These are phyloP conservation scores for Spatholobus suberectus DNA, from an alignment of 306 rosid genomes.

Conservation along the genomic window DNA sequence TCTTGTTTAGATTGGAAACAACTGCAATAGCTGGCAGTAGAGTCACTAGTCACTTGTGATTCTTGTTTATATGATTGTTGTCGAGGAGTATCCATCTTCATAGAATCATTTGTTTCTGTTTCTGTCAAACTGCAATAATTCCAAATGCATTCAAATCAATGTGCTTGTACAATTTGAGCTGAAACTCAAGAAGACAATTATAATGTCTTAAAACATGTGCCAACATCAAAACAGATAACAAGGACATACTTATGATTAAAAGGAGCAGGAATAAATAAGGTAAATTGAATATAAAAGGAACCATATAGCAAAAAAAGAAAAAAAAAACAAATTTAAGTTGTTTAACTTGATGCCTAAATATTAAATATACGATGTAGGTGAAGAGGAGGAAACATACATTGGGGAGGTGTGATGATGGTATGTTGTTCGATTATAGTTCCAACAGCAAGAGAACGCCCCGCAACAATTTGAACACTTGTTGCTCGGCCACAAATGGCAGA, in stretches of 20 bases:
- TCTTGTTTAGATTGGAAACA: constrained; percentile 41
- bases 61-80: constrained; percentile 21
- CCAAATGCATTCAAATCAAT: constrained; percentile 36
- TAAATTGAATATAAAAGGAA: constrained; percentile 4
- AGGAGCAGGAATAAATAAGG: constrained; percentile 12
- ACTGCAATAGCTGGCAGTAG: constrained; percentile 20
- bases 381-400: constrained; percentile 54
- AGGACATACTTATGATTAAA: constrained; percentile 6
- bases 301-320: constrained; percentile 20
- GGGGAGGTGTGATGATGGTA: constrained; percentile 33
- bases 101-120: constrained; percentile 22
- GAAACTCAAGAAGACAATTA: not conserved
- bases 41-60: constrained; percentile 16
- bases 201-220: not conserved
- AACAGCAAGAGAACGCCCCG: constrained; percentile 50
- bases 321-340: constrained; percentile 15
- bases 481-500: constrained; percentile 43
- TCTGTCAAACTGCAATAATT: constrained; percentile 58
- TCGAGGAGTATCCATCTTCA: constrained; percentile 34
- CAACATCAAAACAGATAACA: not conserved
- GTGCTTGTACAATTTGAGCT: constrained; percentile 11
- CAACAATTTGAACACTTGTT: constrained; percentile 48
- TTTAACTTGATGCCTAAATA: constrained; percentile 31
- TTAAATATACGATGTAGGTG: constrained; percentile 26
- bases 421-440: constrained; percentile 44